A percentile compares a stretch with the other conserved stretches of the same genome.
phyloP scores from a whole-genome alignment of 2,329 filamentous ascomycete genomes.

The Leptosphaerulina australis region DNA sequence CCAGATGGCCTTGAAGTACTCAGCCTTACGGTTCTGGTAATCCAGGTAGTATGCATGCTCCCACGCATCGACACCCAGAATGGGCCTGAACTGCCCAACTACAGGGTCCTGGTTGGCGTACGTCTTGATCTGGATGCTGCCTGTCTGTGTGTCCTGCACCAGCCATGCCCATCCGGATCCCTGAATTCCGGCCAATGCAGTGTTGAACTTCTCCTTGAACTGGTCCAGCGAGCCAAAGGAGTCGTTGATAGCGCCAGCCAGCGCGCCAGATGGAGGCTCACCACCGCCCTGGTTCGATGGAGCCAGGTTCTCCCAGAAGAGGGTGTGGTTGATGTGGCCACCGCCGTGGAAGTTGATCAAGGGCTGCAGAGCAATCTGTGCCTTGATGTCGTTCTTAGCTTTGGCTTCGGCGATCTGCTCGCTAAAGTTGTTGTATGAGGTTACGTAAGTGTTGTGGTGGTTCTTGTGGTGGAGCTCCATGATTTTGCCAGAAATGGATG shows the following conservation, averaged over 20 bases:
- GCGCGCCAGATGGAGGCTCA: slow-evolving; percentile 64
- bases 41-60: slow-evolving; percentile 96
- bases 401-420: slow-evolving; percentile 70
- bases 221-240: slow-evolving; percentile 64
- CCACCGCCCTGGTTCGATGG: slow-evolving; percentile 71
- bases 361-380: slow-evolving; percentile 62
- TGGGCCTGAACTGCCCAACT: slow-evolving; percentile 77
- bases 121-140: slow-evolving; percentile 68
- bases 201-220: slow-evolving; percentile 68
- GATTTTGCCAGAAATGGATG: slow-evolving; percentile 81
- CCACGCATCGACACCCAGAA: slow-evolving; percentile 92
- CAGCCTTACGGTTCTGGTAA: slow-evolving; percentile 95
- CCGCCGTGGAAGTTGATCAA: slow-evolving; percentile 71
- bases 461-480: slow-evolving; percentile 96
- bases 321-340: slow-evolving; percentile 70
- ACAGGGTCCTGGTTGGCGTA: slow-evolving; percentile 90
- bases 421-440: slow-evolving; percentile 79
- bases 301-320: slow-evolving; percentile 74
- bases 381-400: slow-evolving; percentile 58
- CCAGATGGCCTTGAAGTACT: slow-evolving; percentile 94
- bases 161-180: slow-evolving; percentile 69
- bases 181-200: slow-evolving; percentile 68
- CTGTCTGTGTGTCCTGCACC: slow-evolving; percentile 67
- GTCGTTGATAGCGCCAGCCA: slow-evolving; percentile 64
- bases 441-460: slow-evolving; percentile 94